Base-by-base conservation (phyloP, 73 alveolate species). In the Effrenium voratum region DNA sequence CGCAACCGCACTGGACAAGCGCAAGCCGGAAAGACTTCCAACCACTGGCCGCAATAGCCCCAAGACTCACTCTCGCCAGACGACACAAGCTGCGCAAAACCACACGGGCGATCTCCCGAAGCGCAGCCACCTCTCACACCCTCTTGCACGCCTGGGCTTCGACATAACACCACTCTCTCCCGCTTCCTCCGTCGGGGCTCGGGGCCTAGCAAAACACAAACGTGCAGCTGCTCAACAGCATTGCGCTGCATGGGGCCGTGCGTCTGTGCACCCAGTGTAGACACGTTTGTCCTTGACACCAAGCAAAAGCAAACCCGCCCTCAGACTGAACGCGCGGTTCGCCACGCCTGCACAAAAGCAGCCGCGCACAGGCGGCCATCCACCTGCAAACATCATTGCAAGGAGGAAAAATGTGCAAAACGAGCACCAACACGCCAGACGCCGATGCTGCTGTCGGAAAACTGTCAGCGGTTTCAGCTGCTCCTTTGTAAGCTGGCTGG, bases 341-440 rank as follows among this genome's bases (percentile, higher is more conserved):
- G n/a, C n/a, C n/a, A n/a, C 38, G 1, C 38, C 81, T 32, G 43
- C 45, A 34, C 85, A 41, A 75, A 75, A 3, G 85, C 85, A 6
- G 85, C 85, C 12, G 85, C 85, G 38, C 85, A 75, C 52, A 75
- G 85, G 55, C 85, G 85, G 50, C 85, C 85, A 75, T 75, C 85
- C n/a, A 75, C 85, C 85, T 75, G 59, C 45, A n/a, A 75, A 28
- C 26, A 16, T n/a, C n/a, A n/a, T n/a, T n/a, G n/a, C n/a, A n/a
- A n/a, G n/a, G n/a, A n/a, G n/a, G n/a, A n/a, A n/a, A n/a, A n/a
- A n/a, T n/a, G n/a, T n/a, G n/a, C n/a, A n/a, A n/a, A n/a, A n/a
- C n/a, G n/a, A n/a, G n/a, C n/a, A n/a, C n/a, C n/a, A n/a, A n/a
- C n/a, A n/a, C 38, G 32, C 85, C 85, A 75, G 50, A 52, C 85